Evolutionary conservation across 2,329 filamentous ascomycete genomes (phyloP).

Genomic region (Aspergillus sp.): DNA sequence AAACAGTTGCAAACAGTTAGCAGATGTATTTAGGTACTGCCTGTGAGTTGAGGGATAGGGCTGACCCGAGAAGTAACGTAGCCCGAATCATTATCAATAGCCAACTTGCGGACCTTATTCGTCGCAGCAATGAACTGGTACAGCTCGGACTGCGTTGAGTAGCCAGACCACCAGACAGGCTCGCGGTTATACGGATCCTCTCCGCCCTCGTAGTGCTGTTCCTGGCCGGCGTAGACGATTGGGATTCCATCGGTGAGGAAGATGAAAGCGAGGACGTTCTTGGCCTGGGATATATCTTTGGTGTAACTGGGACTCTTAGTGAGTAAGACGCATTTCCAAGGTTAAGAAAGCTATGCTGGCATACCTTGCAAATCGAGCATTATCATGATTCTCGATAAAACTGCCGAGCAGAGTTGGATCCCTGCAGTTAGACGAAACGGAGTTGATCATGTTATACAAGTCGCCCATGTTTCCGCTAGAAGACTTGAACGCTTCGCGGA

Average conservation of each 20-base stretch:
- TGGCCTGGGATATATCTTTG: constrained; percentile 47
- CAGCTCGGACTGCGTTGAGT: constrained; percentile 50
- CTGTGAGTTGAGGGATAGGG: no score
- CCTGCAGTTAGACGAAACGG: constrained; percentile 32
- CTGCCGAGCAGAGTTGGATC: constrained; percentile 53
- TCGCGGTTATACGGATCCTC: constrained; percentile 54
- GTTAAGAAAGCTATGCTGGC: constrained; percentile 22
- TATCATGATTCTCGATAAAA: constrained; percentile 64
- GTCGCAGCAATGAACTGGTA: constrained; percentile 51
- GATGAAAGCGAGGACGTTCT: constrained; percentile 62
- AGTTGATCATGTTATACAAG: constrained; percentile 36
- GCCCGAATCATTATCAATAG: constrained; percentile 35
- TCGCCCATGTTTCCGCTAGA: constrained; percentile 35
- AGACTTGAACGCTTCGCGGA: constrained; percentile 37
- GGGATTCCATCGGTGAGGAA: constrained; percentile 63
- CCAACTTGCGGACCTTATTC: constrained; percentile 53
- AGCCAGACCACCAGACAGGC: constrained; percentile 55
- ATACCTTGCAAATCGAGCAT: constrained; percentile 51
- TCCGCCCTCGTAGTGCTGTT: constrained; percentile 60
- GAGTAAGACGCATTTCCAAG: no score
- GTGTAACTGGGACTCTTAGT: constrained; percentile 32
- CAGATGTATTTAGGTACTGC: no score
- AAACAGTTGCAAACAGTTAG: not conserved
- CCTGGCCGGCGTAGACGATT: constrained; percentile 67
- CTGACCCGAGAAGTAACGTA: constrained; percentile 46